Base-by-base conservation (phyloP, 768 basidiomycete genomes). In the Mycena crocata region DNA sequence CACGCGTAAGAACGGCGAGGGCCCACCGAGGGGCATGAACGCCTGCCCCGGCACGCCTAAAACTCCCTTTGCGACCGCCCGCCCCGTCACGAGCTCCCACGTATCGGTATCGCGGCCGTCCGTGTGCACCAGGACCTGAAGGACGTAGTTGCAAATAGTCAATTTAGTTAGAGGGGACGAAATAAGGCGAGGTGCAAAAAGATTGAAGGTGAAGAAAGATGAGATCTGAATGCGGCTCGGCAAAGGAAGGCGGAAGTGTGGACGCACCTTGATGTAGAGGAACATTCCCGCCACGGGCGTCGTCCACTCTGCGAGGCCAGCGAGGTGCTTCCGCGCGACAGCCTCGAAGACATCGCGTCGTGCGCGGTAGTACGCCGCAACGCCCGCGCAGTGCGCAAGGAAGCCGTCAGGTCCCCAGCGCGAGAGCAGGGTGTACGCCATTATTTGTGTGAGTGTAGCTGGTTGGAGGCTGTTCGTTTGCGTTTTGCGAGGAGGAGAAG, bases 251-350 rank as follows among this genome's bases (percentile, higher is more conserved):
- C 15, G 42, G 5, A 50, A 31, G 23, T 14, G 23, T 1, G 44
- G n/a, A 45, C 54, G 31, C 21, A 73, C 69, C 78, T 79, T 86
- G 15, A 51, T 85, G 84, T 89, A 92, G 67, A 91, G 83, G 80
- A 93, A 93, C 91, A 93, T 91, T 48, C 90, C 89, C 32, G 88
- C 86, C 3, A 85, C 83, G 9, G 89, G 89, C 1, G 78, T 77
- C 45, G 73, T 77, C 86, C 86, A 87, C 73, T 86, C 82, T 31
- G 86, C 91, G 24, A 93, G 78, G 1, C 86, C 90, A 30, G 80
- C 79, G 23, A 93, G 84, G 71, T 93, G 86, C 71, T 82, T 84
- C 57, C 81, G 78, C 74, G 91, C 85, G 45, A 89, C 85, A 17
- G 74, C 74, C 72, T 91, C 88, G 74, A 93, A 93, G 40, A 82